Evolutionary conservation across 371 early-diverging fungal genomes (phyloP), one percentile per base, ranked within the genome.

Genomic region (Coemansia sp.): DNA sequence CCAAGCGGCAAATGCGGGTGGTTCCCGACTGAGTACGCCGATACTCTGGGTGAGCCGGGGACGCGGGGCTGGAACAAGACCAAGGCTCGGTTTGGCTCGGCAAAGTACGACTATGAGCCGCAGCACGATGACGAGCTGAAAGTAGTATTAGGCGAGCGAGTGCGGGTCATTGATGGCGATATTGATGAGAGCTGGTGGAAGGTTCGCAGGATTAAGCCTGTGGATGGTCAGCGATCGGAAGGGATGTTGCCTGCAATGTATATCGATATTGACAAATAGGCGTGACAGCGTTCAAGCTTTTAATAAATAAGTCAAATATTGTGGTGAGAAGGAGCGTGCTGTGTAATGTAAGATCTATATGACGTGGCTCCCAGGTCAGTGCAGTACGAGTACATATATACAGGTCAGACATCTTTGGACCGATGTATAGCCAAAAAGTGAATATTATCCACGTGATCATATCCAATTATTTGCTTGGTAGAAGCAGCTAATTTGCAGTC

Each of bases 191-290:
- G 71, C 54, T 75, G 76, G 76, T 75, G 76, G 76, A 70, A 63
- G 39, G 76, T 75, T 2, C 55, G 76, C 15, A 61, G 44, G 36
- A 21, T 75, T 9, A 26, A 4, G 2, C 9, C 44, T 4, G 15
- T 6, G 4, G 54, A 53, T 0, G 67, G 58, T 9, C 26, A 56
- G 32, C 56, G 56, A 19, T 17, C 56, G 9, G 56, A 56, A n/a
- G 76, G 76, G 3, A 75, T 75, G 76, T 41, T 75, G 39, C 71
- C 76, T 0, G 76, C 76, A 4, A 75, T 75, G 23, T 75, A 75
- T 40, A 75, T 75, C 36, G 76, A 75, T 12, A 24, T 70, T 19
- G 76, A 75, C 67, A 71, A 75, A 49, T 60, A n/a, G n/a, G 44
- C 44, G 15, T n/a, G 44, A 1, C 44, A 28, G 28, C 2, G 32